A percentile compares a stretch with the other conserved stretches of the same genome.
Evolutionary conservation across 2,329 filamentous ascomycete species (phyloP).

Genomic region (Diaporthe eres): DNA sequence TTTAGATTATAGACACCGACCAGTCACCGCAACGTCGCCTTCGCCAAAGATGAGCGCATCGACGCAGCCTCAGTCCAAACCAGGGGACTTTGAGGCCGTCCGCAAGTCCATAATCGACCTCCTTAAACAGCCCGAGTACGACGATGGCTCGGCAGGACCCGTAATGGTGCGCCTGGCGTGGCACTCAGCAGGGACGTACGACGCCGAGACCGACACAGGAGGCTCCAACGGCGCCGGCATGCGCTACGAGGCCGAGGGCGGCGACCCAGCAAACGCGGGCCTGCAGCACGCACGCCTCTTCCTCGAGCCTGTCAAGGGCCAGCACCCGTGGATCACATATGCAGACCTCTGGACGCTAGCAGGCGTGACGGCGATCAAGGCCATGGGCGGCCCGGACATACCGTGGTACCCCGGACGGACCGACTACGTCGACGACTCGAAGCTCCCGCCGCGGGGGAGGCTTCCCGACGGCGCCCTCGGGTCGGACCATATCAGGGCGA

Average conservation of each 20-base stretch:
- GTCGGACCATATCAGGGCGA: conserved; percentile 85
- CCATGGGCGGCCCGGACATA: conserved; percentile 72
- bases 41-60: conserved; percentile 28
- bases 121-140: conserved; percentile 73
- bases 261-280: conserved; percentile 75
- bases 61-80: not conserved
- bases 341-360: conserved; percentile 76
- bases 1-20: not conserved
- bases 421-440: conserved; percentile 73
- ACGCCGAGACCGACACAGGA: conserved; percentile 70
- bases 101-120: conserved; percentile 67
- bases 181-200: conserved; percentile 76
- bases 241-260: conserved; percentile 75
- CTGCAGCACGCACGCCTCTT: conserved; percentile 75
- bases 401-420: conserved; percentile 71
- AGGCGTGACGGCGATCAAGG: conserved; percentile 69
- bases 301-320: conserved; percentile 72
- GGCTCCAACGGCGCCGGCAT: conserved; percentile 76
- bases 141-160: conserved; percentile 75
- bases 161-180: conserved; percentile 75
- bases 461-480: conserved; percentile 86
- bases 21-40: not conserved
- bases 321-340: conserved; percentile 75
- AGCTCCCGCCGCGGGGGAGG: conserved; percentile 68
- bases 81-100: conserved; percentile 74